Conservation (phyloP, 805 yeast genomes). For the Schizosaccharomyces pombe region DNA sequence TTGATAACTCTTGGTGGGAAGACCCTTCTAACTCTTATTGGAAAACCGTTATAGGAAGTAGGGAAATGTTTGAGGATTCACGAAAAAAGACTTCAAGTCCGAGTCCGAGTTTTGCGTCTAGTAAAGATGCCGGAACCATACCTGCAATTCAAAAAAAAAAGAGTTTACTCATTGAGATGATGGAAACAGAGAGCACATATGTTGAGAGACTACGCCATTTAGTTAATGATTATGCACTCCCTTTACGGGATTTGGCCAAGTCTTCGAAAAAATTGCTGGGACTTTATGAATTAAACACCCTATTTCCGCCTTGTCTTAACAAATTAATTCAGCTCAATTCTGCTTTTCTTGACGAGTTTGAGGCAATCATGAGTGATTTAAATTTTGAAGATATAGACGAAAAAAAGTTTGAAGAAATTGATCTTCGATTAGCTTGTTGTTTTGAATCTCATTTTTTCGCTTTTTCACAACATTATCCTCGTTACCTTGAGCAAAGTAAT, state of each 20-base stretch:
- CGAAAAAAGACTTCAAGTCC: background rate
- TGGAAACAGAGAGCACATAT: background rate
- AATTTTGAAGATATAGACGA: background rate
- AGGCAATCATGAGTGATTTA: background rate
- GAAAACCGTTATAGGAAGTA: background rate
- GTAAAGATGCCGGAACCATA: background rate
- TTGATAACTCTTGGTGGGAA: background rate
- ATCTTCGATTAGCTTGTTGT: background rate
- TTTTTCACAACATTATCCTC: conserved; percentile 2
- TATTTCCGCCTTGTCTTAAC: background rate
- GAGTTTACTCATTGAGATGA: background rate
- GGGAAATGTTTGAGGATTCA: background rate
- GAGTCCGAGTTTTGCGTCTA: background rate
- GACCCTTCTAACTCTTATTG: background rate
- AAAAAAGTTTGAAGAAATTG: background rate
- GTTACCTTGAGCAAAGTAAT: conserved; percentile 2
- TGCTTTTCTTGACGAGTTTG: conserved; percentile 1
- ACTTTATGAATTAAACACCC: background rate
- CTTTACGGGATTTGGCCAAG: background rate
- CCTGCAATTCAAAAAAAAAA: background rate
- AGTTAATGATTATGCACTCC: background rate
- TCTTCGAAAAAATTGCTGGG: background rate
- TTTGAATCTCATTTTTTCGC: background rate
- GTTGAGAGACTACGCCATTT: conserved; percentile 1
- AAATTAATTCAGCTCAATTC: background rate